Conservation (phyloP, 805 yeast species). For the Lipomyces sp. region DNA sequence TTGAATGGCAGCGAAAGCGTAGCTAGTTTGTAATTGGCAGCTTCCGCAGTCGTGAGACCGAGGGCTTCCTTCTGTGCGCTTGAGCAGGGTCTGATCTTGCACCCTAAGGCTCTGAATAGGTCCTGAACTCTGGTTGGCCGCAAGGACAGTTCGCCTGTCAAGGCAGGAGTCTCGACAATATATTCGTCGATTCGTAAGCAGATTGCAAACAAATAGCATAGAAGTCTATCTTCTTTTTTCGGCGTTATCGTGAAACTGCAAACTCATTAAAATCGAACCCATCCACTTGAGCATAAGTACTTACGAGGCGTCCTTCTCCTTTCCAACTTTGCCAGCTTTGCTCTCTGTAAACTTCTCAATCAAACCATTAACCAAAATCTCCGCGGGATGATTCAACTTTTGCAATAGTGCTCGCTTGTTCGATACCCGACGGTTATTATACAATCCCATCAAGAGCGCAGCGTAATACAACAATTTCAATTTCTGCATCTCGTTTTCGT, state of each 20-base stretch:
- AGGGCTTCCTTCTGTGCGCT: constrained; percentile 46
- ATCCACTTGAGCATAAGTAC: constrained; percentile 41
- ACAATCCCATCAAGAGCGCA: constrained; percentile 79
- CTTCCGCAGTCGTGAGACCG: constrained; percentile 44
- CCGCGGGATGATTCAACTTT: constrained; percentile 72
- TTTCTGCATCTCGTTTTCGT: constrained; percentile 57
- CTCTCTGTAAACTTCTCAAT: constrained; percentile 72
- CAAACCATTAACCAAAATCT: constrained; percentile 69
- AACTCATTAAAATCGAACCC: background rate
- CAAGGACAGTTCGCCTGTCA: constrained; percentile 81
- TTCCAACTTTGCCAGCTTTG: constrained; percentile 53
- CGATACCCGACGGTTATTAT: constrained; percentile 68
- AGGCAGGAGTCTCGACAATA: constrained; percentile 73
- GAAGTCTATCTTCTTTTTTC: constrained; percentile 79
- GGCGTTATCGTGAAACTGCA: constrained; percentile 80
- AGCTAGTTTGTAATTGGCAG: constrained; percentile 74
- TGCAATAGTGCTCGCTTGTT: constrained; percentile 60
- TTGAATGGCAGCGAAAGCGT: constrained; percentile 84
- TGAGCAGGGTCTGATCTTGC: constrained; percentile 71
- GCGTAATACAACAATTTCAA: constrained; percentile 78
- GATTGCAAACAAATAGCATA: constrained; percentile 76
- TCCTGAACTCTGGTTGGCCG: constrained; percentile 55
- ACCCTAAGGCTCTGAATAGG: constrained; percentile 81
- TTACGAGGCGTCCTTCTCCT: constrained; percentile 27
- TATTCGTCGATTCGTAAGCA: constrained; percentile 77